These are phyloP conservation scores for Pseudonectria buxi DNA, from an alignment of 2,329 filamentous ascomycete genomes.

Conservation along the genomic window DNA sequence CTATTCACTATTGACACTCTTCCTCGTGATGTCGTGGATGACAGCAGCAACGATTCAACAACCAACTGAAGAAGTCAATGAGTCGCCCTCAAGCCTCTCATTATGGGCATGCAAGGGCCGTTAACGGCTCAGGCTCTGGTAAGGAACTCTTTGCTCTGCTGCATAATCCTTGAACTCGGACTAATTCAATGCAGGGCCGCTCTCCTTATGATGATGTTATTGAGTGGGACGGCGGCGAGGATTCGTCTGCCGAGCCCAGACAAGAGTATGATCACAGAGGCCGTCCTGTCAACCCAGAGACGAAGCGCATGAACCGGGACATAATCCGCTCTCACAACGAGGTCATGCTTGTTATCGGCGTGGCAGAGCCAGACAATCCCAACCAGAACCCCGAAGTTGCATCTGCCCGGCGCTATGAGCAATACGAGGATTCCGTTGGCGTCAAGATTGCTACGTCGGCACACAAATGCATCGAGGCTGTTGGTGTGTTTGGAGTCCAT, in stretches of 20 bases:
- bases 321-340: conserved; percentile 56
- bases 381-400: conserved; percentile 33
- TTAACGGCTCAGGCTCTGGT: conserved; percentile 52
- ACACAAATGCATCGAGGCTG: conserved; percentile 30
- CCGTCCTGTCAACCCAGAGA: conserved; percentile 48
- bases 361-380: conserved; percentile 50
- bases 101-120: conserved; percentile 49
- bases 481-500: conserved; percentile 45
- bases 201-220: conserved; percentile 55
- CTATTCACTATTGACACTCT: neutral
- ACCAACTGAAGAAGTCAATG: neutral
- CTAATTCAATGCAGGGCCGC: conserved; percentile 38
- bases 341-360: conserved; percentile 57
- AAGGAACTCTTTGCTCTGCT: conserved; percentile 14
- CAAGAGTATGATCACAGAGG: conserved; percentile 51
- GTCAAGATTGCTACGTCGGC: conserved; percentile 29
- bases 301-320: conserved; percentile 48
- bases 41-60: neutral
- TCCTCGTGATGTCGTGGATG: neutral
- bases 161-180: conserved; percentile 4
- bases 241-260: conserved; percentile 31
- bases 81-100: conserved; percentile 12
- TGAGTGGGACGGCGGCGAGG: conserved; percentile 38
- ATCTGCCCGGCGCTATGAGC: conserved; percentile 35
- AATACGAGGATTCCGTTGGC: conserved; percentile 43